These are phyloP conservation scores for Diaporthe sp. DNA, from an alignment of 2,329 filamentous ascomycete species.

Conservation along the genomic window DNA sequence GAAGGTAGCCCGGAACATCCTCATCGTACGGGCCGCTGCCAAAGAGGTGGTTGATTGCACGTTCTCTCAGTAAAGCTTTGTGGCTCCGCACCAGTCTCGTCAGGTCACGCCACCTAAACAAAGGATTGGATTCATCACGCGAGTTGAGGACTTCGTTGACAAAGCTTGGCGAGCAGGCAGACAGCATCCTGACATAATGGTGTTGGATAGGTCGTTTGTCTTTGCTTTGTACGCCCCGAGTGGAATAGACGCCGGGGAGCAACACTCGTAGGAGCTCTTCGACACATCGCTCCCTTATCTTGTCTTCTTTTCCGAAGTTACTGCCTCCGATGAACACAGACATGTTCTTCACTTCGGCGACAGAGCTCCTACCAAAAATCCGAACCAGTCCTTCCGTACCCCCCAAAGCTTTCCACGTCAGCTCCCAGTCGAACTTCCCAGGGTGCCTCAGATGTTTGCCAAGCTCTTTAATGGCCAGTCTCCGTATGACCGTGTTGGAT, in stretches of 20 bases:
- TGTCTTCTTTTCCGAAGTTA: neutral
- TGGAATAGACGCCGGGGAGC: conserved; percentile 19
- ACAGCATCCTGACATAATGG: conserved; percentile 23
- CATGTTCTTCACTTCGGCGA: conserved; percentile 4
- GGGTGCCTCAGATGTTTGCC: conserved; percentile 8
- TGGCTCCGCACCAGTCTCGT: neutral
- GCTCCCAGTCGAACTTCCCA: conserved; percentile 5
- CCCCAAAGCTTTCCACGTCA: neutral
- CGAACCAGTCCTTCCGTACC: neutral
- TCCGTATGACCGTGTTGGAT: neutral
- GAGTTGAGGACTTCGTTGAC: conserved; percentile 12
- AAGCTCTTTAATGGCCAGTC: neutral
- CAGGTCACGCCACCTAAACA: conserved; percentile 13
- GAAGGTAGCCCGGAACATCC: neutral
- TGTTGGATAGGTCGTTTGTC: conserved; percentile 28
- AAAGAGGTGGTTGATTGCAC: conserved; percentile 17
- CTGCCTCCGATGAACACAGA: conserved; percentile 11
- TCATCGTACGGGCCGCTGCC: neutral
- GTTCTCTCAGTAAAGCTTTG: neutral
- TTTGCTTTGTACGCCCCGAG: neutral
- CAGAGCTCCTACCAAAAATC: conserved; percentile 14
- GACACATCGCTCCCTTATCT: conserved; percentile 3
- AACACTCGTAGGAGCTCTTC: conserved; percentile 23
- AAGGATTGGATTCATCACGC: conserved; percentile 16
- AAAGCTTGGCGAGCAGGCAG: conserved; percentile 21